Conservation (phyloP, 140 eudicot species). For the Anethum foeniculum region DNA sequence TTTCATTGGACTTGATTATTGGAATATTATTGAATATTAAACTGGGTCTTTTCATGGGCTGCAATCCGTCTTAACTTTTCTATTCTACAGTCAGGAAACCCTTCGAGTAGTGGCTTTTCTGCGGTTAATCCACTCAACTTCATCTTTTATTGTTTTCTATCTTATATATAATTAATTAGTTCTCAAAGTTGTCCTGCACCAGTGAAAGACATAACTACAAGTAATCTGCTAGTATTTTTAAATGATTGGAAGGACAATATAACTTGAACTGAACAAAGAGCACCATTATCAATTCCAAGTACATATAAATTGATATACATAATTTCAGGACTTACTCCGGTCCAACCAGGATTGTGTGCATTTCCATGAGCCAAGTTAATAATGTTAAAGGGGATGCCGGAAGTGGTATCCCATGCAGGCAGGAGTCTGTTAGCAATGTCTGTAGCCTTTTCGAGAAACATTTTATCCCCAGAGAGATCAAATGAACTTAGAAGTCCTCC, state of each 20-base stretch:
- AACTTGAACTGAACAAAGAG: background rate
- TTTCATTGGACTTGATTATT: too few species aligned
- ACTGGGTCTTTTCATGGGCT: too few species aligned
- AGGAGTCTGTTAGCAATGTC: constrained; percentile 87
- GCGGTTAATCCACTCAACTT: too few species aligned
- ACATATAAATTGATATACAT: background rate
- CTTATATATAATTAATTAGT: too few species aligned
- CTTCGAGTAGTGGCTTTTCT: too few species aligned
- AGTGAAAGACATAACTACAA: background rate
- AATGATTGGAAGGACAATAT: background rate
- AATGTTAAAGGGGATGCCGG: constrained; percentile 88
- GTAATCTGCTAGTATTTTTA: background rate
- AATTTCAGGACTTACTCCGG: constrained; percentile 66
- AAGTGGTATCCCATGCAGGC: constrained; percentile 90
- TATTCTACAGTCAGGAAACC: too few species aligned
- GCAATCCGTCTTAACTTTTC: too few species aligned
- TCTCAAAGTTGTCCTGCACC: too few species aligned
- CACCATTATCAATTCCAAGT: background rate
- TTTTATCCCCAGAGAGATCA: constrained; percentile 79
- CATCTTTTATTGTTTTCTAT: too few species aligned
- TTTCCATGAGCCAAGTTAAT: constrained; percentile 87
- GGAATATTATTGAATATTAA: too few species aligned
- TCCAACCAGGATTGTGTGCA: constrained; percentile 97
- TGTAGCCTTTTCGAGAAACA: constrained; percentile 85
- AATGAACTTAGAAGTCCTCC: constrained; percentile 94